Base-by-base conservation (phyloP, 306 rosid species). In the Crotalaria pallida region DNA sequence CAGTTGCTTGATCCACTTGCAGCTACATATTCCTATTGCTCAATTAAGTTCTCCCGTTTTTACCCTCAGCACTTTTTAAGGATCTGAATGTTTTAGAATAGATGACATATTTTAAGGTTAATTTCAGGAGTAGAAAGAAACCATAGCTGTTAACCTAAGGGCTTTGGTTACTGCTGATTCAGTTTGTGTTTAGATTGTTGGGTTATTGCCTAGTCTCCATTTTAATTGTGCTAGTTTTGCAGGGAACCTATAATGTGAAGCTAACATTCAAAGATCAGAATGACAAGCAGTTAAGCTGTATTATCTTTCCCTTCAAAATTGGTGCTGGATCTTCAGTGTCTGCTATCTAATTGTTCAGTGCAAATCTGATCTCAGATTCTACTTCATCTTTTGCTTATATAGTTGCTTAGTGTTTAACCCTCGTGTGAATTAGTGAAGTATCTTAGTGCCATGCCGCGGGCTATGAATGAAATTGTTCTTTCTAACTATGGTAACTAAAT, bases 181-280 rank as follows among this genome's bases (percentile, higher is more conserved):
- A 15, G 18, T 41, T 65, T 47, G 21, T 27, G 10, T 73, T 36
- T 9, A 40, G 40, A 56, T 16, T 27, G 21, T 11, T 62, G 47
- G 61, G 3, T 65, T 78, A 47, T 31, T 58, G 17, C 17, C 40
- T 60, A 62, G 12, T 45, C 43, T 43, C 0, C 17, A 16, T 64
- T 48, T 72, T 76, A 33, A 69, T 6, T 12, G 6, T 76, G 64
- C 22, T 74, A 40, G 19, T 75, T 73, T 48, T 69, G 70, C 86
- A 92, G 96, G 98, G 95, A 17, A 64, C 84, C 10, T 87, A 92
- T 69, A 68, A 71, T 27, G 88, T 89, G 40, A 87, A 67, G 73
- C 86, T 89, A 88, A 84, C 69, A 12, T 45, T 92, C 17, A 47
- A 74, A 78, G 80, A 72, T 60, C 33, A 56, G 8, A 67, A 70